phyloP scores from a whole-genome alignment of 148 eudicot genomes.

The Camellia lanceoleosa region DNA sequence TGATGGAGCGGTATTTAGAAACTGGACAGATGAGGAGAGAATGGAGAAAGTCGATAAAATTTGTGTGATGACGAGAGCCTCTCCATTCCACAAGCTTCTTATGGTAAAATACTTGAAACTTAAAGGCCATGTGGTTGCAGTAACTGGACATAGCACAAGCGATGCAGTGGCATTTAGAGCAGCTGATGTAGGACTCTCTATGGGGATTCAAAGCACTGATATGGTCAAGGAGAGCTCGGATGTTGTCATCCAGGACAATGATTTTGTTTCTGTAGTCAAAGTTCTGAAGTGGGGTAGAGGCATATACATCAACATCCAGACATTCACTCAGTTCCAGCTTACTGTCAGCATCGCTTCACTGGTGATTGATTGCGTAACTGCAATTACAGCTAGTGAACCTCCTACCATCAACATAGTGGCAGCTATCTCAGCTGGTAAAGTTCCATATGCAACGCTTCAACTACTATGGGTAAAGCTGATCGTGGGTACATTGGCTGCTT shows the following conservation, averaged over 20 bases:
- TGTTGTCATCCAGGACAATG: conserved; percentile 13
- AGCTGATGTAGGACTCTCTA: conserved; percentile 20
- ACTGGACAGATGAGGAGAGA: conserved; percentile 9
- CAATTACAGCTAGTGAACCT: no score
- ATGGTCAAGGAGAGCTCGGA: conserved; percentile 11
- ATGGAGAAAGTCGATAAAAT: conserved; percentile 16
- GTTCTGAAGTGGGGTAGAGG: conserved; percentile 20
- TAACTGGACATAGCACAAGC: conserved; percentile 15
- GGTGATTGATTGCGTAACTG: no score
- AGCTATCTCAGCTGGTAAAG: no score
- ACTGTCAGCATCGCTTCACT: conserved; percentile 5
- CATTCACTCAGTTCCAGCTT: conserved; percentile 21
- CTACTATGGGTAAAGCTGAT: no score
- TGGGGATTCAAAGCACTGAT: conserved; percentile 15
- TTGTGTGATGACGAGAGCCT: conserved; percentile 20
- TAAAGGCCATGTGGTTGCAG: conserved; percentile 23
- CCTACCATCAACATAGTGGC: no score
- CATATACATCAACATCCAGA: conserved; percentile 14
- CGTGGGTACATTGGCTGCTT: no score
- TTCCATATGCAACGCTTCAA: no score
- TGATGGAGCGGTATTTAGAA: conserved; percentile 17
- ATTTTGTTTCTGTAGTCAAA: conserved; percentile 2
- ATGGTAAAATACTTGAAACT: conserved; percentile 17
- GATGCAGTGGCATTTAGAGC: conserved; percentile 16
- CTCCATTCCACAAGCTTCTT: conserved; percentile 5